Conservation (phyloP, 352 stramenopile genomes). For the Pythium aphanidermatum region DNA sequence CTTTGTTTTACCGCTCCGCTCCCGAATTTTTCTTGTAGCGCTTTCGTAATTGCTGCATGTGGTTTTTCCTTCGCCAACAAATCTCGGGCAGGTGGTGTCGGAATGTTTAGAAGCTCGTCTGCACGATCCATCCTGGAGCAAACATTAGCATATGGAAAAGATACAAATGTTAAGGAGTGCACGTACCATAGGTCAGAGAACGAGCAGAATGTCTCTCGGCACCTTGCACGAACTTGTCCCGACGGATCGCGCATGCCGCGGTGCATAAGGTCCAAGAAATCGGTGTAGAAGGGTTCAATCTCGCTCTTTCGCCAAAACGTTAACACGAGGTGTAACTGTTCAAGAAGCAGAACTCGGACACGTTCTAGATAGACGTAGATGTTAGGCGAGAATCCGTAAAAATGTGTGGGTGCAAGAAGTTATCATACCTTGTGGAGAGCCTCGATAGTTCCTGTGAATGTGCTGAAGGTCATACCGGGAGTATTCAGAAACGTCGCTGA, state of each 20-base stretch:
- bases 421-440: constrained; percentile 31
- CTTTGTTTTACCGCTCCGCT: not conserved
- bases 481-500: constrained; percentile 46
- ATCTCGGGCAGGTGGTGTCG: constrained; percentile 26
- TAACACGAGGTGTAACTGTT: constrained; percentile 51
- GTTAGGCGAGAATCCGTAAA: not conserved
- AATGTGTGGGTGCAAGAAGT: not conserved
- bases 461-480: constrained; percentile 55
- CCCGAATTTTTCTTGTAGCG: constrained; percentile 31
- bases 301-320: constrained; percentile 48
- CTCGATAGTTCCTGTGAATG: constrained; percentile 37
- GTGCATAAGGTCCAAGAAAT: constrained; percentile 48
- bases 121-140: constrained; percentile 44
- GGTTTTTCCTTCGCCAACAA: constrained; percentile 46
- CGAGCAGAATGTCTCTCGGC: constrained; percentile 38
- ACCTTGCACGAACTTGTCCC: constrained; percentile 28
- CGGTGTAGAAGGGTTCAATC: constrained; percentile 31
- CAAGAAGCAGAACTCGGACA: constrained; percentile 40
- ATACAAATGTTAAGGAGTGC: not conserved
- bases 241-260: constrained; percentile 41
- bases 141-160: not conserved
- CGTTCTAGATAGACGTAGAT: constrained; percentile 37
- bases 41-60: constrained; percentile 29
- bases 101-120: constrained; percentile 41
- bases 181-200: constrained; percentile 48